Evolutionary conservation across 208 protist species (phyloP).

Genomic region (Leishmania mexicana): DNA sequence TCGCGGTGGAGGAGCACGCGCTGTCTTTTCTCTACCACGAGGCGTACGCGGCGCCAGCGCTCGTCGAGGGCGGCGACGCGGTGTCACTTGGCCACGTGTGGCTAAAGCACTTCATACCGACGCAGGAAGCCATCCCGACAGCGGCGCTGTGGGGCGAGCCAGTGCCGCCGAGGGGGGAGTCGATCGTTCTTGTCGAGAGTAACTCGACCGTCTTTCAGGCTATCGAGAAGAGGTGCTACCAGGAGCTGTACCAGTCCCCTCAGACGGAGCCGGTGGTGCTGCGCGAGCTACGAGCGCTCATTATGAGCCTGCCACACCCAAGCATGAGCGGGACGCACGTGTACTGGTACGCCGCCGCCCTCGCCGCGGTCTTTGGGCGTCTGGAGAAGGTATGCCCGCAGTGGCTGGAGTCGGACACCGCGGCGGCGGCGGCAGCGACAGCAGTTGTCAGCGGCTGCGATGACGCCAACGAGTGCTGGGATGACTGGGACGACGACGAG

Average conservation of each 20-base stretch:
- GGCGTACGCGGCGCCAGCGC: constrained; percentile 60
- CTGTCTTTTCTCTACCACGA: constrained; percentile 68
- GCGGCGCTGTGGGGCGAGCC: constrained; percentile 15
- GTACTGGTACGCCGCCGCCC: constrained; percentile 29
- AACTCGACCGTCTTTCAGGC: constrained; percentile 20
- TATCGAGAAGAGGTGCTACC: constrained; percentile 25
- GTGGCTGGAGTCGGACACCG: constrained; percentile 21
- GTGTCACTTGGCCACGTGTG: constrained; percentile 66
- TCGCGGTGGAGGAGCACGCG: constrained; percentile 12
- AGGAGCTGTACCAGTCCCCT: constrained; percentile 45
- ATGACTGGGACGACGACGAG: constrained; percentile 43
- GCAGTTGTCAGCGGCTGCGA: neutral
- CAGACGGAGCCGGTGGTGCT: constrained; percentile 61
- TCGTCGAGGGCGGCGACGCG: constrained; percentile 79
- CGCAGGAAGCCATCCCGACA: constrained; percentile 33
- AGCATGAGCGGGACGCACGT: constrained; percentile 8
- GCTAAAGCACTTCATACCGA: constrained; percentile 55
- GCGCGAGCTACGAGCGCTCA: constrained; percentile 50
- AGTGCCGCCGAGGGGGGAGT: neutral
- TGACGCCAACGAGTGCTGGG: constrained; percentile 7
- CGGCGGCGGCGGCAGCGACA: neutral
- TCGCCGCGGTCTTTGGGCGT: constrained; percentile 33
- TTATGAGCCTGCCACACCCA: constrained; percentile 34
- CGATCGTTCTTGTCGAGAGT: constrained; percentile 7
- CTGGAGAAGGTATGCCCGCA: constrained; percentile 33